Percentiles rank a stretch among this genome's conserved stretches.
Conservation (phyloP, 192 early-diverging fungal genomes). For the Borealophlyctis nickersoniae region DNA sequence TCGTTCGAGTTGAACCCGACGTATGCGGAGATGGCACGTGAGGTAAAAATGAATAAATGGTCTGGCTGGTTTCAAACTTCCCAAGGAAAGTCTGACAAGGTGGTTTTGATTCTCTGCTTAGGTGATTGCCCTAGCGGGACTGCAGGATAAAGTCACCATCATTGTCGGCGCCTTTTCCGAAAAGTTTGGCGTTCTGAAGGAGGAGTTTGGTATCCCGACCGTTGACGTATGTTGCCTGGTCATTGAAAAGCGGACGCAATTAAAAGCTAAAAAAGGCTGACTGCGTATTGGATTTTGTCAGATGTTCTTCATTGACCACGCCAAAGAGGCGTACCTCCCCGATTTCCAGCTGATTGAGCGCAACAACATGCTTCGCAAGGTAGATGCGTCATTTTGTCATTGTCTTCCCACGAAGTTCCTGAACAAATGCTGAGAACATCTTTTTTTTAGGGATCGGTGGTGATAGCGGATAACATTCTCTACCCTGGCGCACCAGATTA, state of each 20-base stretch:
- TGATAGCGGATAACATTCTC: constrained; percentile 22
- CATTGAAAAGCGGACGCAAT: no score
- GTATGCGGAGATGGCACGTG: constrained; percentile 4
- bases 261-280: no score
- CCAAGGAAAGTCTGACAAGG: no score
- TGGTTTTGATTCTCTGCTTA: no score
- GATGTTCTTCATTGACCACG: constrained; percentile 26
- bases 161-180: constrained; percentile 14
- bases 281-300: no score
- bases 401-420: no score
- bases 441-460: constrained; percentile 6
- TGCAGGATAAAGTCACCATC: constrained; percentile 7
- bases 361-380: no score
- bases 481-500: constrained; percentile 18
- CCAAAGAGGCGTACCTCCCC: constrained; percentile 3
- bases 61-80: no score
- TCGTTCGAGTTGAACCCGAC: constrained; percentile 7
- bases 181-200: not conserved
- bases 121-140: constrained; percentile 11
- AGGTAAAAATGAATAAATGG: no score
- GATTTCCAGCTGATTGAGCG: constrained; percentile 14
- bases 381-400: no score
- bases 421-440: not conserved
- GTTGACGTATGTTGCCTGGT: constrained; percentile 6
- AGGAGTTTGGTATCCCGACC: not conserved